These are phyloP conservation scores for Rubroshorea leprosula DNA, from an alignment of 345 rosid genomes.

Conservation along the genomic window DNA sequence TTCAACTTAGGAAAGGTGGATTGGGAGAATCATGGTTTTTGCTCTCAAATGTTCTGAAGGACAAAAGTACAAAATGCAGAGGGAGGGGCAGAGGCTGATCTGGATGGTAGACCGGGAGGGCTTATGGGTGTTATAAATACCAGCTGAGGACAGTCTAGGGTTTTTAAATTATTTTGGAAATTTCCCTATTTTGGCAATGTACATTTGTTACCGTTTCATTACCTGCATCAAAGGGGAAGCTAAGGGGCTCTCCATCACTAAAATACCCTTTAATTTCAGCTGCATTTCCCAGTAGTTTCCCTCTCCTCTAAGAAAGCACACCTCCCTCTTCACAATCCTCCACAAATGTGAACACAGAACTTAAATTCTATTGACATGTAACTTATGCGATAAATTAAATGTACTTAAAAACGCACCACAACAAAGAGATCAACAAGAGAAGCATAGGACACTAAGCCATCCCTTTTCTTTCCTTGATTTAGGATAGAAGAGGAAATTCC, in stretches of 20 bases:
- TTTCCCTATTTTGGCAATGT: constrained; percentile 44
- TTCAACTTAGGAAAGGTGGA: constrained; percentile 22
- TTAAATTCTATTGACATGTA: too few relatives aligned
- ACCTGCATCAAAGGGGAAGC: too few relatives aligned
- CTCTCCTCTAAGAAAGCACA: too few relatives aligned
- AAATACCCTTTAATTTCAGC: too few relatives aligned
- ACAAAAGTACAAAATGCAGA: constrained; percentile 44
- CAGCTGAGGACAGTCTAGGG: constrained; percentile 35
- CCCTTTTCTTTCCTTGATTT: constrained; percentile 24
- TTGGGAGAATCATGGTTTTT: constrained; percentile 25
- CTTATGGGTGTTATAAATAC: constrained; percentile 55
- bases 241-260: too few relatives aligned
- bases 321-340: too few relatives aligned
- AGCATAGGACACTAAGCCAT: too few relatives aligned
- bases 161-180: constrained; percentile 44
- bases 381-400: too few relatives aligned
- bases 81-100: constrained; percentile 37
- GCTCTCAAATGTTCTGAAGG: constrained; percentile 20
- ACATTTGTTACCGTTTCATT: constrained; percentile 32
- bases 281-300: too few relatives aligned
- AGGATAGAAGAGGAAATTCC: constrained; percentile 21
- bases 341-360: too few relatives aligned
- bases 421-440: too few relatives aligned
- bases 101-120: constrained; percentile 28
- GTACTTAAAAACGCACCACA: not conserved